These are phyloP conservation scores for Amphichorda felina DNA, from an alignment of 2,329 filamentous ascomycete species.

Conservation along the genomic window DNA sequence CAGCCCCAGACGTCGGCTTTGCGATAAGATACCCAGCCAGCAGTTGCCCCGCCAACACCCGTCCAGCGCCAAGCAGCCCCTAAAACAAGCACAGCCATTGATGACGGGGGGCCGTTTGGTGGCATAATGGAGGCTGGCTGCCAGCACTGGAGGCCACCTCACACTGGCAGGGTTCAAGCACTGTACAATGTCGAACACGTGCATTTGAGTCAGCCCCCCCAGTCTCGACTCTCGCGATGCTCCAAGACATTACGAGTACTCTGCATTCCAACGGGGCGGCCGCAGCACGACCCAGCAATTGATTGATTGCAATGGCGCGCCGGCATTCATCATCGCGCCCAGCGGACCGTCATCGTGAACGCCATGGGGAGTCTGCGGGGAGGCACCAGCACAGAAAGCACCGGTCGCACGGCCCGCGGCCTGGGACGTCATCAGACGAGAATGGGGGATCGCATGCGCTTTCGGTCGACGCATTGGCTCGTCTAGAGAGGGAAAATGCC, in stretches of 20 bases:
- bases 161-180: too few species aligned
- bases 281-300: neutral
- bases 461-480: slow-evolving; percentile 48
- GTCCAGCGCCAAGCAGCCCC: slow-evolving; percentile 5
- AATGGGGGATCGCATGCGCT: slow-evolving; percentile 18
- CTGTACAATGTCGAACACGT: too few species aligned
- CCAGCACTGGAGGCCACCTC: too few species aligned
- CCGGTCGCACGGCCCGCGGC: slow-evolving; percentile 16
- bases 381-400: slow-evolving; percentile 24
- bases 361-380: slow-evolving; percentile 15
- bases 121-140: too few species aligned
- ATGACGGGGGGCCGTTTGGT: too few species aligned
- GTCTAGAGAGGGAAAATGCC: slow-evolving; percentile 49
- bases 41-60: slow-evolving; percentile 28
- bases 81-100: neutral
- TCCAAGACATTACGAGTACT: too few species aligned
- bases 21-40: slow-evolving; percentile 24
- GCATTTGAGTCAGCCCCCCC: too few species aligned
- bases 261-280: too few species aligned
- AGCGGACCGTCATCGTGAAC: slow-evolving; percentile 14
- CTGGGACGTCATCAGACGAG: slow-evolving; percentile 20
- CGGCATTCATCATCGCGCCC: slow-evolving; percentile 19
- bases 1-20: neutral
- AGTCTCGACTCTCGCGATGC: too few species aligned
- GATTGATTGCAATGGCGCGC: slow-evolving; percentile 17